Evolutionary conservation across 805 yeast species (phyloP).

Genomic region (Candida easanensis): DNA sequence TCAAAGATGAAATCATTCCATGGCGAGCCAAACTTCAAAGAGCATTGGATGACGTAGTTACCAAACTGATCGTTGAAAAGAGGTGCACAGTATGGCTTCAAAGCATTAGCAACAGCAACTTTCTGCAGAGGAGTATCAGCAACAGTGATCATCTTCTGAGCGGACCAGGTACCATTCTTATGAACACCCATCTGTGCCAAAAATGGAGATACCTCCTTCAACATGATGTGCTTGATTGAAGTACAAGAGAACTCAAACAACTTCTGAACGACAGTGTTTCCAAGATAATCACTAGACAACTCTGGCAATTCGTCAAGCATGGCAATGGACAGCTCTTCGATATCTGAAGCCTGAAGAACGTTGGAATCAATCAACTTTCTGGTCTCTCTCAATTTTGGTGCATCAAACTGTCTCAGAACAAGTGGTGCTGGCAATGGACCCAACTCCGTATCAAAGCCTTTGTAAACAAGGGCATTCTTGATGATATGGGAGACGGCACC

Average conservation of each 20-base stretch:
- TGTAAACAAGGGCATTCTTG: constrained; percentile 40
- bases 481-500: constrained; percentile 42
- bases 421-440: constrained; percentile 79
- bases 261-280: constrained; percentile 94
- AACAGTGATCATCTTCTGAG: constrained; percentile 87
- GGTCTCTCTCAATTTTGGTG: constrained; percentile 83
- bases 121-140: constrained; percentile 63
- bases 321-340: constrained; percentile 78
- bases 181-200: constrained; percentile 92
- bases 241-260: constrained; percentile 71
- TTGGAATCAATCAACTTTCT: constrained; percentile 69
- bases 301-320: constrained; percentile 90
- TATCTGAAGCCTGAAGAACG: constrained; percentile 51
- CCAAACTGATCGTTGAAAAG: constrained; percentile 95
- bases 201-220: constrained; percentile 72
- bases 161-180: constrained; percentile 99
- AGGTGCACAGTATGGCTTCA: constrained; percentile 79
- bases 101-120: constrained; percentile 60
- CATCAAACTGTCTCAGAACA: constrained; percentile 71
- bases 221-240: constrained; percentile 74
- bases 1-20: constrained; percentile 89
- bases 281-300: constrained; percentile 86
- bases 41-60: constrained; percentile 93
- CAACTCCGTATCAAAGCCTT: constrained; percentile 49
- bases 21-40: constrained; percentile 84